These are phyloP conservation scores for Corchorus olitorius DNA, from an alignment of 345 rosid genomes.

Conservation along the genomic window DNA sequence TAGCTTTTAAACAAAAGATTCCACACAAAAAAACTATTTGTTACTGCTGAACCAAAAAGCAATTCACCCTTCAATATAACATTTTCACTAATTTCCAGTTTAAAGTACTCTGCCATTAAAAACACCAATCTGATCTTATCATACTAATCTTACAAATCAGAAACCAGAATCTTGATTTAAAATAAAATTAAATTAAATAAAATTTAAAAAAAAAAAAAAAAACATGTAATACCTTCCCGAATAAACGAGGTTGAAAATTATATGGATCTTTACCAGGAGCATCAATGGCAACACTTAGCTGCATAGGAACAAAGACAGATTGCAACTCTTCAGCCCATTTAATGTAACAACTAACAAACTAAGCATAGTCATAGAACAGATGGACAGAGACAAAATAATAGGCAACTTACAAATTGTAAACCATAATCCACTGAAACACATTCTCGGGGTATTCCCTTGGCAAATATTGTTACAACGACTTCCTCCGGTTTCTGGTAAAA, in stretches of 20 bases:
- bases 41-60: neutral
- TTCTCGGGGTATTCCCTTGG: constrained; percentile 67
- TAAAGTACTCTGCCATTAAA: neutral
- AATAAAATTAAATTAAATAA: no score
- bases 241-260: constrained; percentile 82
- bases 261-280: constrained; percentile 74
- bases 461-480: constrained; percentile 84
- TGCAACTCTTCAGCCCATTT: neutral
- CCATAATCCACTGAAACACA: constrained; percentile 69
- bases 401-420: constrained; percentile 74
- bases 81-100: neutral
- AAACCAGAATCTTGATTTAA: neutral
- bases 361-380: neutral
- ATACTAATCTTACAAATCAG: neutral
- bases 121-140: neutral
- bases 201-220: neutral
- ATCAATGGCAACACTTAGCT: constrained; percentile 76
- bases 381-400: neutral
- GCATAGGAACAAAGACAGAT: constrained; percentile 31
- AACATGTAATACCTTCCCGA: constrained; percentile 65
- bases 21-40: neutral
- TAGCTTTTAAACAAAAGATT: neutral
- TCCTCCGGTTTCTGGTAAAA: constrained; percentile 88
- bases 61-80: neutral
- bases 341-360: neutral